Evolutionary conservation across 306 rosid genomes (phyloP).

Genomic region (Vigna hirtella): DNA sequence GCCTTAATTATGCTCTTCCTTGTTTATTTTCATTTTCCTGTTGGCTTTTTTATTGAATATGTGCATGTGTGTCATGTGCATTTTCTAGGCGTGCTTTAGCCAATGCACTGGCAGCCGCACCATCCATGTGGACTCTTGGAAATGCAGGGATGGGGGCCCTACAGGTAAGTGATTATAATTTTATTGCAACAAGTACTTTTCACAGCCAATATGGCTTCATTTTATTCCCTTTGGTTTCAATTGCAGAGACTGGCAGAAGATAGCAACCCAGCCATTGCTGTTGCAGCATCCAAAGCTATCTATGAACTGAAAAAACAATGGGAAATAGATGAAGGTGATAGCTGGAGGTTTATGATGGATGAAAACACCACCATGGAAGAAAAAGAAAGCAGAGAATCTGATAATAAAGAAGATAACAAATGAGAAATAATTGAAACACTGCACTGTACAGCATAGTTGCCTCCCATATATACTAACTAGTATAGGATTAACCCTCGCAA

Average conservation of each 20-base stretch:
- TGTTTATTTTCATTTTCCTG: slow-evolving; percentile 5
- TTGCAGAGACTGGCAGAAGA: slow-evolving; percentile 94
- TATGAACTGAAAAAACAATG: slow-evolving; percentile 94
- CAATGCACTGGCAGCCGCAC: slow-evolving; percentile 90
- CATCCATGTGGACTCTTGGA: slow-evolving; percentile 97
- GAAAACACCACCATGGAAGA: slow-evolving; percentile 49
- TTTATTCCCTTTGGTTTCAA: slow-evolving; percentile 27
- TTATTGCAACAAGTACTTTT: background rate
- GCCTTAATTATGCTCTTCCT: slow-evolving; percentile 6
- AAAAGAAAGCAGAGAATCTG: slow-evolving; percentile 52
- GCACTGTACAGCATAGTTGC: slow-evolving; percentile 47
- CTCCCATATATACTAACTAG: slow-evolving; percentile 48
- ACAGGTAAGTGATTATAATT: slow-evolving; percentile 59
- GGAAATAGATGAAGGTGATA: slow-evolving; percentile 93
- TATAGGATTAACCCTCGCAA: slow-evolving; percentile 57
- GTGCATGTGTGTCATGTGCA: slow-evolving; percentile 20
- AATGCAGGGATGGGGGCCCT: slow-evolving; percentile 99
- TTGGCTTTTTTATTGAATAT: background rate
- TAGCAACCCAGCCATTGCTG: slow-evolving; percentile 79
- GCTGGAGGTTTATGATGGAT: slow-evolving; percentile 88
- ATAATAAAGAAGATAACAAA: slow-evolving; percentile 47
- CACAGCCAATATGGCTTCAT: slow-evolving; percentile 3
- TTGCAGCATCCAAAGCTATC: slow-evolving; percentile 87
- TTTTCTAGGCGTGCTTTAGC: slow-evolving; percentile 75
- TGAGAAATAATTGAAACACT: slow-evolving; percentile 42